phyloP scores from a whole-genome alignment of 352 stramenopile species.

The Peronospora farinosa region DNA sequence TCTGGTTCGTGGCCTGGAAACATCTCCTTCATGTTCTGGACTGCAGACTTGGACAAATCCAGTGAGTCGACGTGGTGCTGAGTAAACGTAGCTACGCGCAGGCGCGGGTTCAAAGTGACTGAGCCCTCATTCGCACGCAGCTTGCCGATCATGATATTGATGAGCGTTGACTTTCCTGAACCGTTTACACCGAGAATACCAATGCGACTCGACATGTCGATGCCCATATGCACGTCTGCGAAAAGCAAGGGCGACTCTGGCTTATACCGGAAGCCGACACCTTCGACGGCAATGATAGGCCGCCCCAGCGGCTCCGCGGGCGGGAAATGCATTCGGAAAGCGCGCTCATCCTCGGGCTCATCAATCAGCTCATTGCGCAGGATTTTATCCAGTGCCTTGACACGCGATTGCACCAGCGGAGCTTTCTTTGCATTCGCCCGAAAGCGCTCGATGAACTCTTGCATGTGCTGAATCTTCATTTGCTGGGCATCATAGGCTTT shows the following conservation, averaged over 20 bases:
- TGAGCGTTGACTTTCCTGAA: conserved; percentile 92
- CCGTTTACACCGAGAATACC: conserved; percentile 90
- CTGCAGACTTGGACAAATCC: conserved; percentile 85
- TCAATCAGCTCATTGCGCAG: conserved; percentile 86
- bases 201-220: conserved; percentile 93
- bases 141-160: conserved; percentile 96
- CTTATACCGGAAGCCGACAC: conserved; percentile 71
- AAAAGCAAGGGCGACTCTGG: conserved; percentile 59
- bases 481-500: conserved; percentile 84
- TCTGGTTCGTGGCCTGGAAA: conserved; percentile 80
- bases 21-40: conserved; percentile 88
- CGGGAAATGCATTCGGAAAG: conserved; percentile 94
- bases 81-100: conserved; percentile 94
- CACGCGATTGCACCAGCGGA: conserved; percentile 92
- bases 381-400: conserved; percentile 91
- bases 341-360: conserved; percentile 88
- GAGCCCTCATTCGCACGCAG: conserved; percentile 78
- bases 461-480: conserved; percentile 92
- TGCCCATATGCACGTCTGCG: conserved; percentile 92
- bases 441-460: conserved; percentile 97
- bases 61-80: conserved; percentile 95
- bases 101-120: conserved; percentile 86
- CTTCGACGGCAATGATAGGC: conserved; percentile 93
- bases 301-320: conserved; percentile 91
- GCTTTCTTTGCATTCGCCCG: conserved; percentile 93